Evolutionary conservation across 2,329 filamentous ascomycete species (phyloP), one percentile per base, ranked within the genome.

Genomic region (Alternaria sp.): DNA sequence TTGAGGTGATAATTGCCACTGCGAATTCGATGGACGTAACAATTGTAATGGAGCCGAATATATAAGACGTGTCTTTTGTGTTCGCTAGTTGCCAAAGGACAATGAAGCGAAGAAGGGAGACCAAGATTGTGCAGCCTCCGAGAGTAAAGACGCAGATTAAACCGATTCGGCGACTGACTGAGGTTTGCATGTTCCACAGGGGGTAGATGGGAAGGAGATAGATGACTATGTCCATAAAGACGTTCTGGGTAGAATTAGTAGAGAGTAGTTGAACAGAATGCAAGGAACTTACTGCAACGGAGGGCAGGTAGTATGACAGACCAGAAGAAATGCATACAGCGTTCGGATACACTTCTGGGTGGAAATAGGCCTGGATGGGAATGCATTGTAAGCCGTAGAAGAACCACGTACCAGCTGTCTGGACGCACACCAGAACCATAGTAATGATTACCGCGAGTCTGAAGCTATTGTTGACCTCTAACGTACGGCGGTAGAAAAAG

Each of bases 321-420:
- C 42, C 17, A 46, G 42, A 33, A 21, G 28, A 46, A 14, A 46
- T 33, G 28, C 42, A 46, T 6, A 17, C 26, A 14, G 42, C 28
- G 8, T 46, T 46, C 28, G 28, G 42, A 17, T 46, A 46, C 7
- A 33, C 17, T 46, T 46, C 42, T 46, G 28, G 28, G 17, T 29
- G 17, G 28, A 46, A 46, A 23, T 13, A 46, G 42, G 42, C 42
- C 8, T 46, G 28, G 11, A 46, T 46, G 28, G 42, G 42, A 21
- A 46, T 46, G 29, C 42, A 46, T 46, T 46, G 42, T 28, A 46
- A 14, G 28, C 28, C 28, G 17, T 46, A 46, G n/a, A 46, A 46
- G 21, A 46, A 13, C 42, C 28, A 45, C 23, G 42, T 45, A 17
- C 42, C 42, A 13, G n/a, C 10, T 2, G 28, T 33, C 42, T 33